Base-by-base conservation (phyloP, 768 basidiomycete genomes). In the Tricholoma hemisulphureum region DNA sequence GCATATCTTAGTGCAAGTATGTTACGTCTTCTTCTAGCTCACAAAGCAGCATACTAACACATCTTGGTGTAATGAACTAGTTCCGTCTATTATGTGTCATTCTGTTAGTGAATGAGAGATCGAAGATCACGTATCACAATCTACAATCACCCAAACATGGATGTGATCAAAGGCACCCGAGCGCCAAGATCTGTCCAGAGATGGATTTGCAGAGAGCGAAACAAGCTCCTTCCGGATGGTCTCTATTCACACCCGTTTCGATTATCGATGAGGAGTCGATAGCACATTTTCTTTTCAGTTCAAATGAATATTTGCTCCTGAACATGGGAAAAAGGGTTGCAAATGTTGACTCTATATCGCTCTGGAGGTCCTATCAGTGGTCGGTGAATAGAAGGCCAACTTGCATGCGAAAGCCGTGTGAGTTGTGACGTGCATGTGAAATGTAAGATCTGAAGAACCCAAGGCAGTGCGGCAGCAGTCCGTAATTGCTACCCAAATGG, bases 241-340 rank as follows among this genome's bases (percentile, higher is more conserved):
- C 28, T 53, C 6, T 51, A 34, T 23, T 53, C 46, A 54, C 39
- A 52, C 26, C 5, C 26, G 48, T 51, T 2, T 28, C 51, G 60
- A 64, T 63, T 64, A 64, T 64, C 63, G 63, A 64, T 59, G 54
- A 43, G 51, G 53, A 35, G 29, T 35, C 14, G 56, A 64, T 59
- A 50, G 48, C 54, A 14, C 18, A 20, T 37, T 28, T 45, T 35
- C 26, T 14, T 37, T 39, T n/a, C n/a, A 26, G 16, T 4, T 16
- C 18, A 48, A 48, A 28, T 48, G 16, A 28, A 48, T n/a, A 29
- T n/a, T 26, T 13, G 3, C 39, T 41, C 28, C 29, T 6, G 11
- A 28, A 14, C 28, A 51, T 6, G 16, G 26, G 8, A 55, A 35
- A 58, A 51, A 31, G 20, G 29, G 28, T n/a, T n/a, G n/a, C n/a